phyloP scores from a whole-genome alignment of 2,329 filamentous ascomycete species.

The Raffaelea arxii region DNA sequence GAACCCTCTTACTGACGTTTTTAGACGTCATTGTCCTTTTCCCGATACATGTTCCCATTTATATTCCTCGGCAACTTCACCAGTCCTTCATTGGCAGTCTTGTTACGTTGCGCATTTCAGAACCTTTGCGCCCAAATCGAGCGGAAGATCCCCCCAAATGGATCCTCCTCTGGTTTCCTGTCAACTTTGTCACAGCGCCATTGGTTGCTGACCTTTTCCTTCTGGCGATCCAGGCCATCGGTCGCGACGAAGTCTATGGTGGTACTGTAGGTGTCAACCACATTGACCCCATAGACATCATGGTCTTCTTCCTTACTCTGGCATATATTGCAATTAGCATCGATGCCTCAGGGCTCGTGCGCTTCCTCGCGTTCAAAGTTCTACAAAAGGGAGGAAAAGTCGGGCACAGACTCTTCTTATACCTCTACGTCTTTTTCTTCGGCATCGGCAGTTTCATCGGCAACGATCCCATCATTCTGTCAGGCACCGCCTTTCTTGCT shows the following conservation, averaged over 20 bases:
- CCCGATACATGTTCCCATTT: constrained; percentile 56
- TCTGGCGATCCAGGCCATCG: constrained; percentile 60
- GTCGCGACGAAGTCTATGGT: constrained; percentile 54
- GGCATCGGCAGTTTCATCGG: constrained; percentile 57
- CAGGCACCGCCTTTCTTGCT: constrained; percentile 63
- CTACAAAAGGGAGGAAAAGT: constrained; percentile 56
- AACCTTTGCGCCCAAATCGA: constrained; percentile 28
- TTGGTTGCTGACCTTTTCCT: constrained; percentile 63
- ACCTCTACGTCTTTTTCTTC: constrained; percentile 66
- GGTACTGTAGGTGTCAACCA: constrained; percentile 56
- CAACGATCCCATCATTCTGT: constrained; percentile 67
- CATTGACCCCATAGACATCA: constrained; percentile 63
- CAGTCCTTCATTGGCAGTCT: constrained; percentile 34
- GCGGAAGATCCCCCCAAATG: constrained; percentile 18
- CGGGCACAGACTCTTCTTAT: constrained; percentile 62
- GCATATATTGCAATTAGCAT: constrained; percentile 73
- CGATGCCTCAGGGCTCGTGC: constrained; percentile 63
- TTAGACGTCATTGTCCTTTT: constrained; percentile 42
- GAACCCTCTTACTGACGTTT: constrained; percentile 1
- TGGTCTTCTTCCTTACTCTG: constrained; percentile 63
- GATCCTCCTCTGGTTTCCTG: constrained; percentile 45
- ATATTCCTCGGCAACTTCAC: constrained; percentile 41
- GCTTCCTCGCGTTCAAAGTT: constrained; percentile 61
- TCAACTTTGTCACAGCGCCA: constrained; percentile 64
- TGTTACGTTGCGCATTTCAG: constrained; percentile 39